phyloP scores from a whole-genome alignment of 2,329 filamentous ascomycete genomes.

The Sporothrix inflata region DNA sequence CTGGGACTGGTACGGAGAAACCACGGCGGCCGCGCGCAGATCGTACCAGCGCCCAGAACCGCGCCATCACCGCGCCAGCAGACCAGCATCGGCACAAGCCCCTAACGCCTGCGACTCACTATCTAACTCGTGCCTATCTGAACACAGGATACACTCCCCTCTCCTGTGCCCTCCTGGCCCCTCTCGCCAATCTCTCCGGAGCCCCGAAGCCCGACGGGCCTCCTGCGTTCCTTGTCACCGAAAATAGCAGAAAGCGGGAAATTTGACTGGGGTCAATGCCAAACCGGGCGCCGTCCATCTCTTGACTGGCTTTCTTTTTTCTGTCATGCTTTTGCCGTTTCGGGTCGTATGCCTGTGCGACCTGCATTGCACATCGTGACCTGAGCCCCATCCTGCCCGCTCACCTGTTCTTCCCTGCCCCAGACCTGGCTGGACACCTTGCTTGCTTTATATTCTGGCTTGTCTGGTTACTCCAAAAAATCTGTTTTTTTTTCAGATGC shows the following conservation, averaged over 20 bases:
- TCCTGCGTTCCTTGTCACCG: constrained; percentile 26
- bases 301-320: background rate
- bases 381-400: background rate
- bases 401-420: background rate
- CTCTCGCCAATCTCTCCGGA: constrained; percentile 15
- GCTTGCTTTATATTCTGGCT: background rate
- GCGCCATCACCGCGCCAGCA: too few species aligned
- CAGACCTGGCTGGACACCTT: constrained; percentile 1
- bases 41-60: background rate
- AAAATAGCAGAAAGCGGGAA: background rate
- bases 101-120: too few species aligned
- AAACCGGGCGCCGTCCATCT: background rate
- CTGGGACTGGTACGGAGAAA: background rate
- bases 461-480: background rate
- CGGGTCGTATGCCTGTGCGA: background rate
- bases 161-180: background rate
- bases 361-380: background rate
- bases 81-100: too few species aligned
- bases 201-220: constrained; percentile 24
- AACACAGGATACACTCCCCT: too few species aligned
- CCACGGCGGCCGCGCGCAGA: background rate
- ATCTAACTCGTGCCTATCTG: too few species aligned
- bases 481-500: background rate
- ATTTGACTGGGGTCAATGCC: background rate
- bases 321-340: background rate